Conservation (phyloP, 768 basidiomycete species). For the Phaffia australis region DNA sequence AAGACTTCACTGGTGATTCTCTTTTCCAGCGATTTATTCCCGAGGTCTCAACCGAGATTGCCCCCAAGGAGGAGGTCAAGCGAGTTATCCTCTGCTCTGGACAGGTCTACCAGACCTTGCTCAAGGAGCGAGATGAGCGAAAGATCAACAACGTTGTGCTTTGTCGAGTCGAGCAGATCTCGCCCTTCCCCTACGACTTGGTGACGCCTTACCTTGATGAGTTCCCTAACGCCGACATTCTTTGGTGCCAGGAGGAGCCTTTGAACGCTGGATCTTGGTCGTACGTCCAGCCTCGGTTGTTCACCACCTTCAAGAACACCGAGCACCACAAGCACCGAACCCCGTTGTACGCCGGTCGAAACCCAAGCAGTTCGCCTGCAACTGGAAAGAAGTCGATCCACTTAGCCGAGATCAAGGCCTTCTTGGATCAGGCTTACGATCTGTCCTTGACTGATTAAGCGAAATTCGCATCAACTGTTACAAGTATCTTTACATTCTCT, state of each 20-base stretch:
- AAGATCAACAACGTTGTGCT: constrained; percentile 87
- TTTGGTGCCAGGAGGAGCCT: constrained; percentile 97
- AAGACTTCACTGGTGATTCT: constrained; percentile 80
- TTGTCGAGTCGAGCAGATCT: constrained; percentile 85
- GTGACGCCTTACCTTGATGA: constrained; percentile 90
- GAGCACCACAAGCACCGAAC: constrained; percentile 84
- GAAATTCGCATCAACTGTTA: too few relatives aligned
- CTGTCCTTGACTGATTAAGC: too few relatives aligned
- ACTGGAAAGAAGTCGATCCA: constrained; percentile 66
- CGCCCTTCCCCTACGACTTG: constrained; percentile 93
- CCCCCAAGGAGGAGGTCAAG: constrained; percentile 71
- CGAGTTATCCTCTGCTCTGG: constrained; percentile 87
- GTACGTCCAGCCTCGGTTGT: constrained; percentile 83
- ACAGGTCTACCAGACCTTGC: constrained; percentile 84
- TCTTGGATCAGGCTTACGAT: too few relatives aligned
- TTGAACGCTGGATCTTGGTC: constrained; percentile 97
- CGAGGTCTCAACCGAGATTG: constrained; percentile 59
- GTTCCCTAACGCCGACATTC: constrained; percentile 85
- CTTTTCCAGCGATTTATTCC: constrained; percentile 89
- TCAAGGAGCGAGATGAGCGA: constrained; percentile 79
- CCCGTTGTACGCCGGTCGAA: constrained; percentile 81
- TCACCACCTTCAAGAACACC: constrained; percentile 48
- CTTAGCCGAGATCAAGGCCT: constrained; percentile 59
- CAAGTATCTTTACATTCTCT: too few relatives aligned
- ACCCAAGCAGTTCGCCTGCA: constrained; percentile 77